Base-by-base conservation (phyloP, 2,329 filamentous ascomycete genomes). In the Lasiodiplodia gonubiensis region DNA sequence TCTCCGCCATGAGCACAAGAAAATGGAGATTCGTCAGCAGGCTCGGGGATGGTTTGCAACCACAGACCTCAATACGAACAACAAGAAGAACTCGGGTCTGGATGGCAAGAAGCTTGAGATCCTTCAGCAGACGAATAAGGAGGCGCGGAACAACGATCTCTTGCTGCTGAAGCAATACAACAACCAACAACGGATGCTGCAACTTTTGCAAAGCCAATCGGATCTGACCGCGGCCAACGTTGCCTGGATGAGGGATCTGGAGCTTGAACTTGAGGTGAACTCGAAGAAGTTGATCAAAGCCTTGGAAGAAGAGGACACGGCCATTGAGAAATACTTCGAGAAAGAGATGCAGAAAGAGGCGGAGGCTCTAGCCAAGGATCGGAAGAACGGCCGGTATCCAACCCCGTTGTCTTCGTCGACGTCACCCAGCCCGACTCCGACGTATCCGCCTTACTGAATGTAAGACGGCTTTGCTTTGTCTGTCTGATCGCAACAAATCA, bases 261-360 rank as follows among this genome's bases (percentile, higher is more conserved):
- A 66, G 27, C 46, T 18, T 8, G 52, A 57, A 3, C n/a, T 53
- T 8, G 64, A 55, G 12, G 27, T 30, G 27, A 14, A 23, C 30
- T 49, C 64, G 39, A 49, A 30, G 14, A 57, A 30, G 14, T 27
- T 66, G 18, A 21, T 48, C 27, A 27, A 49, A 3, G 42, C 42
- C 5, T 30, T 66, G 39, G 52, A 66, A n/a, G 14, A 14, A 4
- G 64, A 66, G n/a, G 90, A 66, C 21, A 12, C 12, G 7, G 39
- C 18, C 10, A 49, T 66, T 52, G 21, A 39, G 37, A 27, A 27
- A 1, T 66, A 57, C 21, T 57, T 57, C 30, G 59, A 51, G 18
- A 12, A 37, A 1, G 49, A 64, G 33, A 16, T 16, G 14, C 39
- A 53, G 54, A 48, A 59, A 18, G 46, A 67, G 21, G 54, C 54